Evolutionary conservation across 768 basidiomycete genomes (phyloP), one percentile per base, ranked within the genome.

Genomic region (Basidioascus undulatus): DNA sequence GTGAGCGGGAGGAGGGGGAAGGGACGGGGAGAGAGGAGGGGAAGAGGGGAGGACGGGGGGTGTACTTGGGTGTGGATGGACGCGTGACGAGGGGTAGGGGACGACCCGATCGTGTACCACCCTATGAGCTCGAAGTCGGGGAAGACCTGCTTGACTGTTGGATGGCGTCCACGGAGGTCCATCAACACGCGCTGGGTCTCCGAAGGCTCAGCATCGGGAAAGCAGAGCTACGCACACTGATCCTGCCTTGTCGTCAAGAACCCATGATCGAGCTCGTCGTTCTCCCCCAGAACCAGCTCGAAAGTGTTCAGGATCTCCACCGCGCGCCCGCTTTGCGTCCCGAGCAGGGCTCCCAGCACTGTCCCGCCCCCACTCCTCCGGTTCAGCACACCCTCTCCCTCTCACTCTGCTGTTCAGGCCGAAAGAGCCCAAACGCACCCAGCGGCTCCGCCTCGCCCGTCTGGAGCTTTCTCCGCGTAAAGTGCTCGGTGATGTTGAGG

Each of bases 251-350:
- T 73, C 10, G 72, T 64, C 7, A 94, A 62, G 56, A 87, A 94
- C 1, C 65, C 76, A 45, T 76, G 72, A 58, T 94, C 79, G 8
- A 89, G 42, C 30, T 42, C 34, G 30, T 26, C 33, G 6, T 44
- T 9, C 5, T 43, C 39, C 10, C 41, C 46, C 37, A 74, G 62
- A 6, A 77, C 76, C 36, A 96, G 64, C 55, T 98, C 92, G 54
- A 96, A 98, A 9, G 81, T 78, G 53, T 94, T 98, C 44, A 89
- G 78, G 53, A 98, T 87, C 60, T 96, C 87, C 20, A 98, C 77
- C 52, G 94, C 82, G 45, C 87, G 72, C 18, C 87, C 87, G 51
- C 71, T 76, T 57, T 94, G 86, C 3, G 81, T 86, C 11, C 92
- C 92, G 24, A 98, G 70, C 4, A 98, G 65, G 12, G 82, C 89